A percentile compares a stretch with the other conserved stretches of the same genome.
phyloP scores from a whole-genome alignment of 305 asterid species.

The Solanum hybrid region DNA sequence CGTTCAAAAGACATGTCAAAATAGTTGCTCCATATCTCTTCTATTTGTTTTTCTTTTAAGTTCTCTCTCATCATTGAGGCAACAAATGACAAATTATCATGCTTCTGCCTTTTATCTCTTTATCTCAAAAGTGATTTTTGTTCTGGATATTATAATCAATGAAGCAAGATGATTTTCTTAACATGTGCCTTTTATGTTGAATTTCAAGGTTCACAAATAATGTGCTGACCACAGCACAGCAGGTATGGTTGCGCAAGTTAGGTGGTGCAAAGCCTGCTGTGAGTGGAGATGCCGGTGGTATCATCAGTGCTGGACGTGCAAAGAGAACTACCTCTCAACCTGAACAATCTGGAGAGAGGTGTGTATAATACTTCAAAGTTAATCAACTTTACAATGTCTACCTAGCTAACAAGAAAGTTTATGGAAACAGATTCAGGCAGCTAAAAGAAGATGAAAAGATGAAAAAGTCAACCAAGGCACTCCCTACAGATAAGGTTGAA shows the following conservation, averaged over 20 bases:
- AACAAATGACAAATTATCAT: neutral
- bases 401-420: slow-evolving; percentile 18
- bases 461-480: slow-evolving; percentile 42
- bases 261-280: slow-evolving; percentile 96
- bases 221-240: slow-evolving; percentile 96
- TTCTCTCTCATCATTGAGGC: neutral
- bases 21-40: neutral
- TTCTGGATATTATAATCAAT: neutral
- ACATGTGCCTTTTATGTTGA: slow-evolving; percentile 1
- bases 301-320: slow-evolving; percentile 96
- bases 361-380: slow-evolving; percentile 11
- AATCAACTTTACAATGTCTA: slow-evolving; percentile 10
- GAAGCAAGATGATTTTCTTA: neutral
- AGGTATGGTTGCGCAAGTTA: slow-evolving; percentile 89
- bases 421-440: slow-evolving; percentile 63
- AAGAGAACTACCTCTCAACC: slow-evolving; percentile 63
- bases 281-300: slow-evolving; percentile 82
- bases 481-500: slow-evolving; percentile 40
- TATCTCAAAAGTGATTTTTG: neutral
- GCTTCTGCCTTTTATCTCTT: neutral
- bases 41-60: neutral
- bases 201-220: slow-evolving; percentile 81
- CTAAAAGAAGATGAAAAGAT: slow-evolving; percentile 72
- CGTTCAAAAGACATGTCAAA: neutral
- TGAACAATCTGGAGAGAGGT: slow-evolving; percentile 76